phyloP scores from a whole-genome alignment of 208 protist genomes.

The Trypanosoma platydactyli region DNA sequence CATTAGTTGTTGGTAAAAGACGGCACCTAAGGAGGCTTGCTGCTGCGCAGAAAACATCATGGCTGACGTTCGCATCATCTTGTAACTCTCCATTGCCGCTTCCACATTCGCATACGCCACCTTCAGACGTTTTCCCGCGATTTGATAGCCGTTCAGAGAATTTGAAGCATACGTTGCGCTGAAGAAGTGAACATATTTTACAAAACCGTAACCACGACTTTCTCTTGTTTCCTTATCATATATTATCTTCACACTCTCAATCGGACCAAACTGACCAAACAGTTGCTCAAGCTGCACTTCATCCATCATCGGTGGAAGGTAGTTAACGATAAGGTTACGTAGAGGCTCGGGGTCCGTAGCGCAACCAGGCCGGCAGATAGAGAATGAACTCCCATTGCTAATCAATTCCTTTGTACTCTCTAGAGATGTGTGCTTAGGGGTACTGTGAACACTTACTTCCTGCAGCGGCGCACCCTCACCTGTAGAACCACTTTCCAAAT shows the following conservation, averaged over 20 bases:
- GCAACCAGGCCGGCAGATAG: background rate
- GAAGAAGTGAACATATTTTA: constrained; percentile 80
- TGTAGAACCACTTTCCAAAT: too few relatives aligned
- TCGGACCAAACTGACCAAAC: constrained; percentile 83
- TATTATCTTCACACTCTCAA: constrained; percentile 87
- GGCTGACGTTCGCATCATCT: constrained; percentile 36
- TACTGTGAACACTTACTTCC: background rate
- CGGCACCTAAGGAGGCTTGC: constrained; percentile 48
- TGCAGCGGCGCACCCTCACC: background rate
- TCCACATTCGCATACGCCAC: constrained; percentile 78
- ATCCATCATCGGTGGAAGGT: constrained; percentile 80
- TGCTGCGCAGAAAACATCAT: constrained; percentile 62
- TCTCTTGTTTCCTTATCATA: constrained; percentile 78
- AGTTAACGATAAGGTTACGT: constrained; percentile 89
- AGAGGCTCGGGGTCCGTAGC: constrained; percentile 57
- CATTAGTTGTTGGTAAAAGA: constrained; percentile 74
- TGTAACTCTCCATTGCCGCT: constrained; percentile 63
- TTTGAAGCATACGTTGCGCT: constrained; percentile 82
- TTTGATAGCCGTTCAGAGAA: constrained; percentile 78
- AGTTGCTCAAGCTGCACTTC: constrained; percentile 64
- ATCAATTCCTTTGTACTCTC: background rate
- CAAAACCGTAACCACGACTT: constrained; percentile 89
- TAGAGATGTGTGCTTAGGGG: background rate
- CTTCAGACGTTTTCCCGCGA: constrained; percentile 82
- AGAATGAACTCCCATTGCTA: background rate